Conservation (phyloP, 139 green algal genomes). For the Tetraselmis striata region DNA sequence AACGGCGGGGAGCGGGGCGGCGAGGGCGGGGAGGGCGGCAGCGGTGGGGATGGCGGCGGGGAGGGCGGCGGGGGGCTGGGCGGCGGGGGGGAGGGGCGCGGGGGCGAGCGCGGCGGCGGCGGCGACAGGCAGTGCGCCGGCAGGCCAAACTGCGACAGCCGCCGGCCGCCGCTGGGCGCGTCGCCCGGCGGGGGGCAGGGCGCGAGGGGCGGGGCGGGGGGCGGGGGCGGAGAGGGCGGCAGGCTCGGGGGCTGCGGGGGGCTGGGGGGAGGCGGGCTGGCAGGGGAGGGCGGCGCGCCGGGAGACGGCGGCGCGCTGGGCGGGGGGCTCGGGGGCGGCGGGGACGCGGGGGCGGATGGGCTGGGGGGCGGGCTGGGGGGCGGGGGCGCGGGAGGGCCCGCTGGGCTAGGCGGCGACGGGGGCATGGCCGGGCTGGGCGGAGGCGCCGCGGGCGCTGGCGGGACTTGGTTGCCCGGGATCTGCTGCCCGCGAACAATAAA, state of each 20-base stretch:
- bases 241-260: not conserved
- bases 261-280: not conserved
- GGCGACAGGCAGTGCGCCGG: not conserved
- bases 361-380: no score
- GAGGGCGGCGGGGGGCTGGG: not conserved
- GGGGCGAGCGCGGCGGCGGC: not conserved
- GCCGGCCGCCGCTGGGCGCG: no score
- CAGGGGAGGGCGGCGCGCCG: no score
- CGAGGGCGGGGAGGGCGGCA: not conserved
- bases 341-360: no score
- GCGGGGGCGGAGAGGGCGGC: no score
- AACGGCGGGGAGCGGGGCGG: not conserved
- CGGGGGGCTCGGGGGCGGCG: no score
- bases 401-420: not conserved
- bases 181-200: not conserved
- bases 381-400: no score
- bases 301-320: no score
- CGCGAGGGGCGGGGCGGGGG: not conserved
- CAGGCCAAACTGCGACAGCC: not conserved
- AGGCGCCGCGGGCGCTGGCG: no score
- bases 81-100: no score
- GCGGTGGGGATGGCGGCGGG: not conserved
- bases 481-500: not conserved
- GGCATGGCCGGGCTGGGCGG: not conserved
- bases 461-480: not conserved